Evolutionary conservation across 257 asterid species (phyloP).

Genomic region (Scutellaria minor): DNA sequence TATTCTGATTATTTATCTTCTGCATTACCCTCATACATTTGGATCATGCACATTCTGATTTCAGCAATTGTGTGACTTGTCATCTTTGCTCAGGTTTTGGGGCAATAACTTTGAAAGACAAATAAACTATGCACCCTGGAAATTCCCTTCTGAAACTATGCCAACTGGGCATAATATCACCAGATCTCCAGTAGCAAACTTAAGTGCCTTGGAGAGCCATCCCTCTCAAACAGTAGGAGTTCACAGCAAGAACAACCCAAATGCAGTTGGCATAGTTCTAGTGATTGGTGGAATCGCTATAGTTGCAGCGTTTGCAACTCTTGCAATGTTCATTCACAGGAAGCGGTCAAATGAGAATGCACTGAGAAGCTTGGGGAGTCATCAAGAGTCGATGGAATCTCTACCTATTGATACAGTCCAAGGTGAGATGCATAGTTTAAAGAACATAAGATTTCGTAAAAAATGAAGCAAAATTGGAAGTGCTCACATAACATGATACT

Average conservation of each 20-base stretch:
- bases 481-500: too few species aligned
- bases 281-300: slow-evolving; percentile 57
- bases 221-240: slow-evolving; percentile 43
- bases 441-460: too few species aligned
- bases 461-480: too few species aligned
- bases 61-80: slow-evolving; percentile 11
- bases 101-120: slow-evolving; percentile 70
- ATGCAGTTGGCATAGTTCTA: slow-evolving; percentile 45
- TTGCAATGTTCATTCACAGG: slow-evolving; percentile 39
- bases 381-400: slow-evolving; percentile 51
- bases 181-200: slow-evolving; percentile 66
- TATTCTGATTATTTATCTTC: slow-evolving; percentile 10
- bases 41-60: slow-evolving; percentile 11
- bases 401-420: slow-evolving; percentile 47
- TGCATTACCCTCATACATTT: background rate
- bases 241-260: slow-evolving; percentile 47
- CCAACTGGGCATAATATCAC: slow-evolving; percentile 59
- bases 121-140: slow-evolving; percentile 79
- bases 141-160: slow-evolving; percentile 56
- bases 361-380: slow-evolving; percentile 38
- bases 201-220: slow-evolving; percentile 64
- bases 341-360: slow-evolving; percentile 35
- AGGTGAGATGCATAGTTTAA: slow-evolving; percentile 59
- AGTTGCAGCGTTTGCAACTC: slow-evolving; percentile 55
- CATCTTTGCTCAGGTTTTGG: slow-evolving; percentile 60